A percentile compares a stretch with the other conserved stretches of the same genome.
Conservation (phyloP, 345 rosid species). For the Anacardium occidentale region DNA sequence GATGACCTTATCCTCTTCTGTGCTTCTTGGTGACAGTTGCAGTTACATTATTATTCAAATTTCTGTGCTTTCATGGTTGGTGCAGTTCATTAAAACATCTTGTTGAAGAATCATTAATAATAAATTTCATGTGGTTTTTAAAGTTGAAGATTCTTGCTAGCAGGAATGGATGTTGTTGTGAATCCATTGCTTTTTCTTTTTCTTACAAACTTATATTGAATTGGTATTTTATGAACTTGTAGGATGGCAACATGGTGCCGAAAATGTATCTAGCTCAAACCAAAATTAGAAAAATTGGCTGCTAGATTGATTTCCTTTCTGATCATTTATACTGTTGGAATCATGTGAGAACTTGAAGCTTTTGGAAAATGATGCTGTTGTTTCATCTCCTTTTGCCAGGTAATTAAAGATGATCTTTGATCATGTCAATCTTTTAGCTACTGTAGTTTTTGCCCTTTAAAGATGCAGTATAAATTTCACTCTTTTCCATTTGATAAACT, state of each 20-base stretch:
- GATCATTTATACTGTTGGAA: background rate
- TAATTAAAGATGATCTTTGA: background rate
- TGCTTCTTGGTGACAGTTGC: background rate
- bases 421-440: background rate
- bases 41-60: background rate
- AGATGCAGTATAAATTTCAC: background rate
- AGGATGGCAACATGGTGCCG: constrained; percentile 99
- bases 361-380: background rate
- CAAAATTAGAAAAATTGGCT: constrained; percentile 85
- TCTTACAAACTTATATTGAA: constrained; percentile 14
- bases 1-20: background rate
- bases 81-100: background rate
- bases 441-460: background rate
- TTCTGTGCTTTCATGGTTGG: constrained; percentile 3
- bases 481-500: background rate
- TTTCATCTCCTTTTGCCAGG: background rate
- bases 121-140: background rate
- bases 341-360: background rate
- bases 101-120: background rate
- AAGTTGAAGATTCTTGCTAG: too few relatives aligned
- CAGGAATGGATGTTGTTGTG: background rate
- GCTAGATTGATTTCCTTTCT: constrained; percentile 34
- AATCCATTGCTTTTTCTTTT: background rate
- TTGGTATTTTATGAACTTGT: constrained; percentile 31
- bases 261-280: constrained; percentile 83